phyloP scores from a whole-genome alignment of 176 grass and related monocot genomes.

The Eragrostis curvula region DNA sequence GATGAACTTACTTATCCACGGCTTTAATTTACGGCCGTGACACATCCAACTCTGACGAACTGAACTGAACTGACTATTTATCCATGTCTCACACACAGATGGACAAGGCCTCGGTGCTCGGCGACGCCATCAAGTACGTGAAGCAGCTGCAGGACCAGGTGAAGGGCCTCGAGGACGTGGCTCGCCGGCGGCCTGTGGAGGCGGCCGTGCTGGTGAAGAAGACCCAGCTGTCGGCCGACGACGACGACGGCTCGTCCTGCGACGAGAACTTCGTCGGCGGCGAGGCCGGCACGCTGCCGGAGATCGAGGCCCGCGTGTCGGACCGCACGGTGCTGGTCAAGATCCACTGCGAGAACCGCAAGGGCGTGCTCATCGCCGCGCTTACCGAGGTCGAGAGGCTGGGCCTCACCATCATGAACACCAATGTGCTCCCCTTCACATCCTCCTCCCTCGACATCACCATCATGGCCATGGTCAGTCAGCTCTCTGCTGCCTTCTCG shows the following conservation, averaged over 20 bases:
- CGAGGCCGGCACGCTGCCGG: constrained; percentile 53
- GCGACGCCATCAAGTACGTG: constrained; percentile 98
- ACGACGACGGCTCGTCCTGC: constrained; percentile 65
- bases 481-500: background rate
- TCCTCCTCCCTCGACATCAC: constrained; percentile 82
- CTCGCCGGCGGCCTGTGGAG: constrained; percentile 70
- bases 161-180: constrained; percentile 64
- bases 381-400: constrained; percentile 72
- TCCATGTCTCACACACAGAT: constrained; percentile 54
- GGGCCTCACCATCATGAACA: constrained; percentile 77
- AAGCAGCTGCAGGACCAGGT: constrained; percentile 91
- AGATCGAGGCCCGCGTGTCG: constrained; percentile 84
- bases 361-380: constrained; percentile 66
- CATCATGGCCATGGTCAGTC: constrained; percentile 76
- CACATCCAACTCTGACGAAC: background rate
- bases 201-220: constrained; percentile 83
- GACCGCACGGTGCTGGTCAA: constrained; percentile 76
- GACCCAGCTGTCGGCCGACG: constrained; percentile 63
- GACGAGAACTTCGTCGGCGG: constrained; percentile 59
- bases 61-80: constrained; percentile 21
- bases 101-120: constrained; percentile 99
- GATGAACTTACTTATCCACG: background rate
- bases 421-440: constrained; percentile 87
- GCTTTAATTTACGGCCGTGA: background rate
- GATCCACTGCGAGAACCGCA: constrained; percentile 92